Evolutionary conservation across 495 filamentous ascomycete genomes (phyloP), one percentile per base, ranked within the genome.

Genomic region (Hyaloscypha finlandica): DNA sequence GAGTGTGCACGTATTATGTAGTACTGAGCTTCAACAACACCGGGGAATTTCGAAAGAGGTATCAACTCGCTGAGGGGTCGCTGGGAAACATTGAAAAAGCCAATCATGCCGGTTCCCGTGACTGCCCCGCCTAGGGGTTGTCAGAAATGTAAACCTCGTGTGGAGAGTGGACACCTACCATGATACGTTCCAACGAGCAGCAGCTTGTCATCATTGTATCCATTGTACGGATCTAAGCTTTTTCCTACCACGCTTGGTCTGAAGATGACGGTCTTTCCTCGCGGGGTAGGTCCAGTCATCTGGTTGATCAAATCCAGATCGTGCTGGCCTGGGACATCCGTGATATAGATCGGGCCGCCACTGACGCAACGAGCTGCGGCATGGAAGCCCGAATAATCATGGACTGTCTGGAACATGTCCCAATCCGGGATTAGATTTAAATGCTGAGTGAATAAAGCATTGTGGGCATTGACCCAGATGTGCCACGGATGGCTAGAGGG

Each of bases 351-450:
- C 0, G 94, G 95, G 2, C 95, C 95, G 1, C 95, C 95, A 59
- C 88, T 92, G 11, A 99, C 85, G 76, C 92, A 97, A 19, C 95
- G 84, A 12, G 92, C 93, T 12, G 95, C 93, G 33, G 91, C 95
- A 61, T 99, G 95, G 77, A 94, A 95, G 0, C 83, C 83, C 1
- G 88, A 88, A 70, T 90, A 95, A 2, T 84, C 79, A 72, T 94
- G 91, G 19, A 77, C 75, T 1, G 95, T 97, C 74, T 99, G 95
- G 76, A 99, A 99, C 95, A 99, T 98, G 77, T 98, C 95, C 95
- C 95, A 99, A 77, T 99, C 95, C 0, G 93, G 93, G 2, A 85
- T 70, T 14, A 80, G 58, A 63, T 83, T 81, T 20, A 86, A 71
- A 64, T 85, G 81, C 59, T 82, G 81, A 2, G 93, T 94, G 22